Evolutionary conservation across 208 protist species (phyloP).

Genomic region (Acanthamoeba triangularis): DNA sequence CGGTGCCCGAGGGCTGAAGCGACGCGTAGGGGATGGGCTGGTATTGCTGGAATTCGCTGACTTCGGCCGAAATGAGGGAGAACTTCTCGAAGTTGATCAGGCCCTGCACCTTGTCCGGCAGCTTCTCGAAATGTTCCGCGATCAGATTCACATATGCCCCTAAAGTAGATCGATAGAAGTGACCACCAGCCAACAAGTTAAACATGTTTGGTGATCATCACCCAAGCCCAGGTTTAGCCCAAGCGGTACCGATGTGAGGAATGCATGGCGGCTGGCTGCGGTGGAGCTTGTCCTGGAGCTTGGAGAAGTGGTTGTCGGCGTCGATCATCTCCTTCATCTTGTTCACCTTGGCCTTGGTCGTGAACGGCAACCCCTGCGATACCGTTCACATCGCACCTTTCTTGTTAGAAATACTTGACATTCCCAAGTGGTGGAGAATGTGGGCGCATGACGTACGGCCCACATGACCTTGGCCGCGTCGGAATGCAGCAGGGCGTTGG

Average conservation of each 20-base stretch:
- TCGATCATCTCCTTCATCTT: slow-evolving; percentile 32
- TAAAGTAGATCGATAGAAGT: background rate
- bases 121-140: background rate
- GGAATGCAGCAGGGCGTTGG: background rate
- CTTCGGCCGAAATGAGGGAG: slow-evolving; percentile 10
- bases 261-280: slow-evolving; percentile 20
- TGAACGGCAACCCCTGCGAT: background rate
- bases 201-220: too few species aligned
- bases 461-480: slow-evolving; percentile 31
- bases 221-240: too few species aligned
- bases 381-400: background rate
- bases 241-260: slow-evolving; percentile 13
- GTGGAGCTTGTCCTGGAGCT: slow-evolving; percentile 52
- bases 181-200: background rate
- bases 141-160: background rate
- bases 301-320: slow-evolving; percentile 7
- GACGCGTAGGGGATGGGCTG: background rate
- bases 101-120: slow-evolving; percentile 5
- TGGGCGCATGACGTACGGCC: too few species aligned
- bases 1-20: background rate
- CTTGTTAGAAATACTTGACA: too few species aligned
- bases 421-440: too few species aligned
- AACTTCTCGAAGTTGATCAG: slow-evolving; percentile 66
- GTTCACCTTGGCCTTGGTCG: slow-evolving; percentile 2
- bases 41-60: slow-evolving; percentile 22